A percentile compares a stretch with the other conserved stretches of the same genome.
Evolutionary conservation across 352 stramenopile genomes (phyloP).

Genomic region (Peronospora farinosa): DNA sequence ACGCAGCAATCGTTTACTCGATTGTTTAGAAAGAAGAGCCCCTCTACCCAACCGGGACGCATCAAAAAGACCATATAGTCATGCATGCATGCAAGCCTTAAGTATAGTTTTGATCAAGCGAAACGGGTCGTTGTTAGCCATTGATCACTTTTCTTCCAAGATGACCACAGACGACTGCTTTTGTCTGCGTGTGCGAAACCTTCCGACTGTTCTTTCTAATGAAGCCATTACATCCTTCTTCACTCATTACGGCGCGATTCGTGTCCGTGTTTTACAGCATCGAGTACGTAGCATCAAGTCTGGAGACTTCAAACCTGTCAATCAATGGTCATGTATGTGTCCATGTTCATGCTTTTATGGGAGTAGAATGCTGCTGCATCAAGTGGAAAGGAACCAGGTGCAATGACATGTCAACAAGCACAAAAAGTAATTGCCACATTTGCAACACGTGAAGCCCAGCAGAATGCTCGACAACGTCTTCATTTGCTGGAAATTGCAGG

Average conservation of each 20-base stretch:
- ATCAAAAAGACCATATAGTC: conserved; percentile 5
- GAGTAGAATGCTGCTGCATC: conserved; percentile 21
- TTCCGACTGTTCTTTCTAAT: conserved; percentile 48
- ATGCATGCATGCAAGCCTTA: not conserved
- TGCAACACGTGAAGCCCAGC: conserved; percentile 17
- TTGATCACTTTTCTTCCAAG: not conserved
- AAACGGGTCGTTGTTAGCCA: not conserved
- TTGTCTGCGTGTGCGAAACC: conserved; percentile 48
- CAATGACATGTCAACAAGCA: conserved; percentile 1
- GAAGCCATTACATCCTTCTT: conserved; percentile 56
- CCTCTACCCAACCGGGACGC: not conserved
- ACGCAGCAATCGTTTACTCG: conserved; percentile 3
- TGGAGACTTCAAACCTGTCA: too few species aligned
- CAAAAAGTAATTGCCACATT: conserved; percentile 56
- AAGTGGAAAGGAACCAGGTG: conserved; percentile 31
- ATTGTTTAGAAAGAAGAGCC: conserved; percentile 20
- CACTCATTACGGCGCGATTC: conserved; percentile 45
- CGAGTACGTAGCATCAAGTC: conserved; percentile 16
- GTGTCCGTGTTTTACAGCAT: conserved; percentile 39
- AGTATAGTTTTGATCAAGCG: conserved; percentile 7
- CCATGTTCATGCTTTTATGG: too few species aligned
- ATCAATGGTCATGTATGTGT: too few species aligned
- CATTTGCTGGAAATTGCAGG: conserved; percentile 49
- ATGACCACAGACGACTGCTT: conserved; percentile 16
- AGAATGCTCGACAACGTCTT: conserved; percentile 40